phyloP scores from a whole-genome alignment of 805 yeast species.

The Metschnikowia dekortorum region DNA sequence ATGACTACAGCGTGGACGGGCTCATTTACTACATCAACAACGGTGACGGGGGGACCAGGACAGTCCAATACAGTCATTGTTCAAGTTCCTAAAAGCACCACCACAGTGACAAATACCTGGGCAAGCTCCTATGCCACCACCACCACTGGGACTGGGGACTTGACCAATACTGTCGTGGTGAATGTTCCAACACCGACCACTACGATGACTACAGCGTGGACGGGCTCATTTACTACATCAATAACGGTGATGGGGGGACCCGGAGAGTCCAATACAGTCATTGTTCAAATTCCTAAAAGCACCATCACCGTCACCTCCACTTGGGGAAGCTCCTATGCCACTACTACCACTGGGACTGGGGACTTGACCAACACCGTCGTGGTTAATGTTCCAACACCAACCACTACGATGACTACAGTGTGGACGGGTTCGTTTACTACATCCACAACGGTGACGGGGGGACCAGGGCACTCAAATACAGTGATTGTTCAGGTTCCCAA shows the following conservation, averaged over 20 bases:
- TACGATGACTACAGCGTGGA: conserved; percentile 7
- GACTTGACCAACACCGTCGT: conserved; percentile 17
- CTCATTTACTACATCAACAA: not conserved
- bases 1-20: conserved; percentile 10
- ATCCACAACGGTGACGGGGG: conserved; percentile 4
- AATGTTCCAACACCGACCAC: conserved; percentile 7
- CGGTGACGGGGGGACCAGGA: conserved; percentile 3
- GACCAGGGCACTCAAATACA: conserved; percentile 12
- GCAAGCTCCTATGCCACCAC: not conserved
- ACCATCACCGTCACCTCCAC: conserved; percentile 5
- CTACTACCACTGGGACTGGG: conserved; percentile 2
- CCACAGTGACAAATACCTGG: not conserved
- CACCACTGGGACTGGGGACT: too few relatives aligned
- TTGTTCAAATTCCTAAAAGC: conserved; percentile 4
- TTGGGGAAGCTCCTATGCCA: conserved; percentile 3
- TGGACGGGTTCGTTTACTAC: conserved; percentile 9
- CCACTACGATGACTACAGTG: conserved; percentile 8
- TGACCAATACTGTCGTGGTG: too few relatives aligned
- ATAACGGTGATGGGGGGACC: too few relatives aligned
- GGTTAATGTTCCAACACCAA: conserved; percentile 11
- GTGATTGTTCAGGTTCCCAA: conserved; percentile 5
- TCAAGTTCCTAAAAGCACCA: too few relatives aligned
- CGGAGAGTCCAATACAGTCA: too few relatives aligned
- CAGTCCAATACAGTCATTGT: conserved; percentile 6
- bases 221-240: too few relatives aligned